Evolutionary conservation across 2,329 filamentous ascomycete genomes (phyloP).

Genomic region (Corinectria fuckeliana): DNA sequence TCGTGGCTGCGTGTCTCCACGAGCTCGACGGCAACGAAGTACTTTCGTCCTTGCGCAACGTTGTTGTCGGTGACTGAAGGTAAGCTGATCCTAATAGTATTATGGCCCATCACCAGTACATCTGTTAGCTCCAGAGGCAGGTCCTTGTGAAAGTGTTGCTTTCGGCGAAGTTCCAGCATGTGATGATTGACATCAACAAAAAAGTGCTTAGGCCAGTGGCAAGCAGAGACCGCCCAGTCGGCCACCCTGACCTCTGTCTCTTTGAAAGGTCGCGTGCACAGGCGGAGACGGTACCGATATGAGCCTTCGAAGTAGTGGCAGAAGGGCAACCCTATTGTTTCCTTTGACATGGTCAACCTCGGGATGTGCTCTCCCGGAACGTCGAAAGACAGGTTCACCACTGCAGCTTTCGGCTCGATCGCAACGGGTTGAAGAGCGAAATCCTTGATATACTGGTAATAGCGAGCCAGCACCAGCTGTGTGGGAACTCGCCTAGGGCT

Average conservation of each 20-base stretch:
- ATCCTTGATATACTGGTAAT: constrained; percentile 64
- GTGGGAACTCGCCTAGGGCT: constrained; percentile 54
- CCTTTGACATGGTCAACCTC: constrained; percentile 44
- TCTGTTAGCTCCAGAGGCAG: constrained; percentile 77
- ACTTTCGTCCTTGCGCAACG: constrained; percentile 39
- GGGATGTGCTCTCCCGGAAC: constrained; percentile 47
- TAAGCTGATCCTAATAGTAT: constrained; percentile 64
- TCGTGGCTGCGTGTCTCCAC: constrained; percentile 62
- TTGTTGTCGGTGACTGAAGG: constrained; percentile 37
- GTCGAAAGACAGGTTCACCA: constrained; percentile 55
- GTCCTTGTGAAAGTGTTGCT: constrained; percentile 76
- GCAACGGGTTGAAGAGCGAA: constrained; percentile 57
- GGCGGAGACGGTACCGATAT: constrained; percentile 72
- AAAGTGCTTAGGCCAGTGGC: constrained; percentile 73
- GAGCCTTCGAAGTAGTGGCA: constrained; percentile 57
- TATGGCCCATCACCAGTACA: constrained; percentile 62
- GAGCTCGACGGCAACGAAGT: constrained; percentile 73
- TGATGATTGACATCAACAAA: constrained; percentile 72
- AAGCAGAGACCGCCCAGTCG: constrained; percentile 69
- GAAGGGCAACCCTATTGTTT: constrained; percentile 42
- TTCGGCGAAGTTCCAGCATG: constrained; percentile 66
- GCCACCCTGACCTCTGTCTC: constrained; percentile 46
- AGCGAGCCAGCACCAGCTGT: constrained; percentile 39
- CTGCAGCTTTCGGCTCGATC: constrained; percentile 43
- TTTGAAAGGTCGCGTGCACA: constrained; percentile 50